phyloP scores from a whole-genome alignment of 441 rosid species.

The Gossypium trilobum region DNA sequence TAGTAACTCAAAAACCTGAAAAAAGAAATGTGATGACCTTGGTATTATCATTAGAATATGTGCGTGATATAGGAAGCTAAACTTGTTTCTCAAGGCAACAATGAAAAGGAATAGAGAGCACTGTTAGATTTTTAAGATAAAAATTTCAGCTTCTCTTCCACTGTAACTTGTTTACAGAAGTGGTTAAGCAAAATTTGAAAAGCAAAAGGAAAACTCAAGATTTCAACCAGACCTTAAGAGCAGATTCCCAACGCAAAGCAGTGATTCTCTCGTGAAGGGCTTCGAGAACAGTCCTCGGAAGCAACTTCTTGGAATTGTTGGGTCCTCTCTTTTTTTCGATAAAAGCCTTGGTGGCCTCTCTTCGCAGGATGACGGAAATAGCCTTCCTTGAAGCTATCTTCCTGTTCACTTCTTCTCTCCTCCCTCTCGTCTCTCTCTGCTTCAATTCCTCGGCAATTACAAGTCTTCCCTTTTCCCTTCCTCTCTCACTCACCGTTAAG shows the following conservation, averaged over 20 bases:
- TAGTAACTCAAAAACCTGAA: conserved; percentile 67
- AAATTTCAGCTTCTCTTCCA: background rate
- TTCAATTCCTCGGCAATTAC: conserved; percentile 30
- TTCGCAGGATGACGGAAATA: conserved; percentile 51
- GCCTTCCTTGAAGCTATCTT: conserved; percentile 80
- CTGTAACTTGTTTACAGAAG: background rate
- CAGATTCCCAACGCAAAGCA: conserved; percentile 84
- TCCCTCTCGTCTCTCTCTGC: conserved; percentile 39
- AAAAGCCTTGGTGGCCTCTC: conserved; percentile 69
- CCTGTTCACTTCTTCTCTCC: conserved; percentile 43
- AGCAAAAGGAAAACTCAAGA: background rate
- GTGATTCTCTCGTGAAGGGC: conserved; percentile 77
- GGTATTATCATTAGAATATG: background rate
- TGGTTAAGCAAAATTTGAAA: background rate
- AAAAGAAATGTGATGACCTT: background rate
- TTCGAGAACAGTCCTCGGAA: conserved; percentile 75
- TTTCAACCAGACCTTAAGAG: conserved; percentile 46
- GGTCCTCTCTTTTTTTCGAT: conserved; percentile 71
- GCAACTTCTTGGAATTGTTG: conserved; percentile 57
- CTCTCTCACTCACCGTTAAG: conserved; percentile 16
- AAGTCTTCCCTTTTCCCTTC: conserved; percentile 24
- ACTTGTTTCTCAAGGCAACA: background rate
- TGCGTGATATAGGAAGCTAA: background rate
- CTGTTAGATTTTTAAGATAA: background rate
- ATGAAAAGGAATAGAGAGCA: background rate